Conservation (phyloP, 345 rosid genomes). For the Hirschfeldia incana region DNA sequence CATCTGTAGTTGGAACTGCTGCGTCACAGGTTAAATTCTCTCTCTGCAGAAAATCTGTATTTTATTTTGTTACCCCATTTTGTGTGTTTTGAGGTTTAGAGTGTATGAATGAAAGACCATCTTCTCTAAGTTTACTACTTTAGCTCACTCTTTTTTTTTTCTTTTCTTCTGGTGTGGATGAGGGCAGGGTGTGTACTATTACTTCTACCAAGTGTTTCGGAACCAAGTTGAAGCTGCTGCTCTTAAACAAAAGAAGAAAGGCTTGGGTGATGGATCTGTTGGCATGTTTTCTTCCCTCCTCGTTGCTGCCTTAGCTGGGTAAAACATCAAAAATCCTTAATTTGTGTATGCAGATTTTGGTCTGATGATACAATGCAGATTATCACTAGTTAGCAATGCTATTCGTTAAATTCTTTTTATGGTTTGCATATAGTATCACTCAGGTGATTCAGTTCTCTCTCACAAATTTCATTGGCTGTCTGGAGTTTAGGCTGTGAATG, state of each 20-base stretch:
- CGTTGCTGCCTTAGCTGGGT: constrained; percentile 98
- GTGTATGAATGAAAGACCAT: background rate
- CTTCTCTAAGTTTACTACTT: constrained; percentile 28
- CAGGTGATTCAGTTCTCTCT: too few species aligned
- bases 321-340: constrained; percentile 7
- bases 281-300: constrained; percentile 91
- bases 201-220: constrained; percentile 99
- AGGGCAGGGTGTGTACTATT: constrained; percentile 95
- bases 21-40: constrained; percentile 74
- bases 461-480: too few species aligned
- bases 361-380: background rate
- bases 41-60: background rate
- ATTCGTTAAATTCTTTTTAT: too few species aligned
- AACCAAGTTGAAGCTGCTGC: constrained; percentile 79
- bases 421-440: too few species aligned
- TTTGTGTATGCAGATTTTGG: background rate
- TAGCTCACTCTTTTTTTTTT: constrained; percentile 37
- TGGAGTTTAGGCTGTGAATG: too few species aligned
- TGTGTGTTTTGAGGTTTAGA: background rate
- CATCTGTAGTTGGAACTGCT: constrained; percentile 86
- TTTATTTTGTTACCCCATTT: background rate
- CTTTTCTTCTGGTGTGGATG: constrained; percentile 29
- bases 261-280: constrained; percentile 93
- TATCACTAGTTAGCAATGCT: too few species aligned
- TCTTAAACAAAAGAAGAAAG: constrained; percentile 53